Evolutionary conservation across 2,329 filamentous ascomycete genomes (phyloP).

Genomic region (Chaetomium sp.): DNA sequence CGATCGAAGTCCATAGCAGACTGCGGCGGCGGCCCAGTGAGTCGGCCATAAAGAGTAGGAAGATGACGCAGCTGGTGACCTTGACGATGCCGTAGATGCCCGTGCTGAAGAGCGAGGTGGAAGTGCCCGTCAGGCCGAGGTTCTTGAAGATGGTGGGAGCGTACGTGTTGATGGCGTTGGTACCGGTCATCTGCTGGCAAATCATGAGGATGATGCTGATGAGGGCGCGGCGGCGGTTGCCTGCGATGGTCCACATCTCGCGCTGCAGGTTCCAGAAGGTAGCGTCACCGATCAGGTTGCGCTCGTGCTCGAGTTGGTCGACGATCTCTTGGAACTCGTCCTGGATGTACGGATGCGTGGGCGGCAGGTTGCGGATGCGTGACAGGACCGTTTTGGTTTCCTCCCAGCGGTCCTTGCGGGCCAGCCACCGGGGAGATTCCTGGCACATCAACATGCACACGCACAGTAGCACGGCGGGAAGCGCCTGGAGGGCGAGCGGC

Average conservation of each 20-base stretch:
- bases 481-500: slow-evolving; percentile 63
- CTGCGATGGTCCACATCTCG: slow-evolving; percentile 63
- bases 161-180: slow-evolving; percentile 42
- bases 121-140: slow-evolving; percentile 47
- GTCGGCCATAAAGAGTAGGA: slow-evolving; percentile 63
- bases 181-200: slow-evolving; percentile 69
- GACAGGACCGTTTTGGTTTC: slow-evolving; percentile 58
- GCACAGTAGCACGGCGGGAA: slow-evolving; percentile 63
- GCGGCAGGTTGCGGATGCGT: slow-evolving; percentile 56
- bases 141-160: slow-evolving; percentile 42
- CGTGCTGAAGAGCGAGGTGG: slow-evolving; percentile 60
- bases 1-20: slow-evolving; percentile 63
- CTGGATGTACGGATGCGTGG: slow-evolving; percentile 57
- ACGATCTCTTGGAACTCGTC: slow-evolving; percentile 64
- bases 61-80: slow-evolving; percentile 58
- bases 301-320: slow-evolving; percentile 63
- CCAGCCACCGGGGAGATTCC: slow-evolving; percentile 67
- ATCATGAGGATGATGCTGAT: slow-evolving; percentile 61
- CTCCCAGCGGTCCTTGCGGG: slow-evolving; percentile 66
- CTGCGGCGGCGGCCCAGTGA: slow-evolving; percentile 59
- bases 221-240: slow-evolving; percentile 43
- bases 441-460: slow-evolving; percentile 63
- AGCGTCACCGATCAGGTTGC: slow-evolving; percentile 56
- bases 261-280: slow-evolving; percentile 59
- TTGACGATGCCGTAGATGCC: slow-evolving; percentile 67